A percentile compares a stretch with the other conserved stretches of the same genome.
Evolutionary conservation across 176 grass and related monocot species (phyloP).

Genomic region (Carex kokanica): DNA sequence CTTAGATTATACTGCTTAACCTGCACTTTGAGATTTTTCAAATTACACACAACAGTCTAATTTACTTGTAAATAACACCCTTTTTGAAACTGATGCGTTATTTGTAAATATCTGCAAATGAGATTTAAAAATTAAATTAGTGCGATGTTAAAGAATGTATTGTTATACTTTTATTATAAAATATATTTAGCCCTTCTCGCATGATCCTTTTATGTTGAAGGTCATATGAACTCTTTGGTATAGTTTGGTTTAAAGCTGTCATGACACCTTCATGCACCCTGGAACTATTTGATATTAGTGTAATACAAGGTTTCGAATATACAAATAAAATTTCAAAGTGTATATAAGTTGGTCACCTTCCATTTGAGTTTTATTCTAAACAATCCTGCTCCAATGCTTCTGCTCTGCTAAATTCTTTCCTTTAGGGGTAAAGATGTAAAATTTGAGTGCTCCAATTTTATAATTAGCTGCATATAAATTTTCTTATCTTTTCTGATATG

Average conservation of each 20-base stretch:
- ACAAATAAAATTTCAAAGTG: background rate
- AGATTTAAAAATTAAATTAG: background rate
- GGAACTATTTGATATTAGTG: background rate
- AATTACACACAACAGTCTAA: background rate
- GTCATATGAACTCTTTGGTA: background rate
- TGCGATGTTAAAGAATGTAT: background rate
- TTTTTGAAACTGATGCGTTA: background rate
- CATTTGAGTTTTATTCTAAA: background rate
- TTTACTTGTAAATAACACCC: background rate
- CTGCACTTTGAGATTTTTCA: background rate
- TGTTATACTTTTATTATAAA: background rate
- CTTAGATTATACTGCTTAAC: background rate
- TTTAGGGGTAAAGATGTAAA: background rate
- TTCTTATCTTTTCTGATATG: conserved; percentile 1
- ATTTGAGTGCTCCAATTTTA: background rate
- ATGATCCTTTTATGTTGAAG: background rate
- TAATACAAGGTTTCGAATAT: background rate
- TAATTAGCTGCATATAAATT: background rate
- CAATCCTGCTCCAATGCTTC: background rate
- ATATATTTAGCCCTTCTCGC: background rate
- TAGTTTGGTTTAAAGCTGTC: background rate
- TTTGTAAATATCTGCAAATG: background rate
- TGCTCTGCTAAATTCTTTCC: background rate
- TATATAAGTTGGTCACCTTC: background rate
- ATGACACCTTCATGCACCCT: background rate